These are phyloP conservation scores for Manihot esculenta DNA, from an alignment of 441 rosid species.

Conservation along the genomic window DNA sequence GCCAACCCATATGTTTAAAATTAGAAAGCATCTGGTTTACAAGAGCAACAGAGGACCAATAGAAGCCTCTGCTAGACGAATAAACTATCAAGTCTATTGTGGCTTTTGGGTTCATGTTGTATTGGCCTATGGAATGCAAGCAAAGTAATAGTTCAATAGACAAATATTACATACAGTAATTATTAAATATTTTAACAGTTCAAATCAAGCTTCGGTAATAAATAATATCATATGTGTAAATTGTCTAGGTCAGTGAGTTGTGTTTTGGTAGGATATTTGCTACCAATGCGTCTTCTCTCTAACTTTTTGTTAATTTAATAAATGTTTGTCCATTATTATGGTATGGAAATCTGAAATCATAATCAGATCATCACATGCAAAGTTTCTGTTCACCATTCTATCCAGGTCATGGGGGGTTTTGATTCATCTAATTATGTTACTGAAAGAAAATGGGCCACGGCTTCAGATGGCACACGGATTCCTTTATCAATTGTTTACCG, in stretches of 20 bases:
- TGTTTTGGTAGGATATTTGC: not conserved
- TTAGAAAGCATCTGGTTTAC: no score
- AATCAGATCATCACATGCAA: not conserved
- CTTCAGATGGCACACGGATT: slow-evolving; percentile 76
- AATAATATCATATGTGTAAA: not conserved
- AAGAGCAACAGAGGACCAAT: not conserved
- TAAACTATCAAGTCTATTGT: not conserved
- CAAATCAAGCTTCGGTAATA: not conserved
- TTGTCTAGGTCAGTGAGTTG: not conserved
- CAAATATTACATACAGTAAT: not conserved
- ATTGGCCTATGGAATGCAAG: not conserved
- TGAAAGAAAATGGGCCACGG: slow-evolving; percentile 89
- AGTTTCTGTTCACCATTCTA: slow-evolving; percentile 18
- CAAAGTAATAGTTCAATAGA: not conserved
- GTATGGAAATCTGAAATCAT: slow-evolving; percentile 1
- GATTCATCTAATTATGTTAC: slow-evolving; percentile 74
- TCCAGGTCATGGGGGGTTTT: slow-evolving; percentile 89
- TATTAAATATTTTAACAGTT: not conserved
- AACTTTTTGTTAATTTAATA: not conserved
- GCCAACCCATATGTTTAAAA: not conserved
- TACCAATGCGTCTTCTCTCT: not conserved
- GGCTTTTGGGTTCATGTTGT: not conserved
- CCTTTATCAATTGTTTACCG: slow-evolving; percentile 76
- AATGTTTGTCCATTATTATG: not conserved
- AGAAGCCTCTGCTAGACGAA: not conserved